Evolutionary conservation across 2,329 filamentous ascomycete species (phyloP).

Genomic region (Coniella lustricola): DNA sequence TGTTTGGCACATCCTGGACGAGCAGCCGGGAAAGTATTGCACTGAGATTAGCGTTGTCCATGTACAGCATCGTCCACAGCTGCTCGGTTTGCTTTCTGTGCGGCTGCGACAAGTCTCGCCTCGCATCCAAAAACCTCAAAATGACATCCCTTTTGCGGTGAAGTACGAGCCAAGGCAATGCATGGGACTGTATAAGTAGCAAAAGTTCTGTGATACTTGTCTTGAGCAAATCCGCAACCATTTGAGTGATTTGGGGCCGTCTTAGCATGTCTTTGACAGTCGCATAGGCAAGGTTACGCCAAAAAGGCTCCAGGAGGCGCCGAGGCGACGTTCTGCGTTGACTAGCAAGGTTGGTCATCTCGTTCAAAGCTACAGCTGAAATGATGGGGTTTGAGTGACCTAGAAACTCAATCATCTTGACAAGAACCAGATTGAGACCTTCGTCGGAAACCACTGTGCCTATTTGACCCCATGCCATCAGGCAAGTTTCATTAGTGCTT

Average conservation of each 20-base stretch:
- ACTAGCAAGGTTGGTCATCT: slow-evolving; percentile 68
- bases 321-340: slow-evolving; percentile 53
- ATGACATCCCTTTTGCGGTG: slow-evolving; percentile 72
- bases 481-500: slow-evolving; percentile 71
- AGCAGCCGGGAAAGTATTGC: slow-evolving; percentile 53
- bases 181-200: slow-evolving; percentile 68
- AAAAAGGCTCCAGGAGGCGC: slow-evolving; percentile 77
- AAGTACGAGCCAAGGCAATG: slow-evolving; percentile 79
- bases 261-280: slow-evolving; percentile 75
- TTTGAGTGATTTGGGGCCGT: slow-evolving; percentile 73
- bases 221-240: slow-evolving; percentile 73
- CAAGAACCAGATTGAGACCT: slow-evolving; percentile 77
- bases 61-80: slow-evolving; percentile 41
- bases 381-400: slow-evolving; percentile 76
- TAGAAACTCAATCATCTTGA: slow-evolving; percentile 79
- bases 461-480: slow-evolving; percentile 80
- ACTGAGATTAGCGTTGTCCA: slow-evolving; percentile 50
- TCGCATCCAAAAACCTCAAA: slow-evolving; percentile 70
- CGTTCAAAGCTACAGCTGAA: slow-evolving; percentile 74
- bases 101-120: slow-evolving; percentile 44
- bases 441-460: slow-evolving; percentile 71
- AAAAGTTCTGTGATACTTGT: slow-evolving; percentile 70
- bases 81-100: slow-evolving; percentile 34
- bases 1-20: slow-evolving; percentile 47
- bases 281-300: slow-evolving; percentile 75